Base-by-base conservation (phyloP, 129 eudicot genomes). In the Artemisia tridentata region DNA sequence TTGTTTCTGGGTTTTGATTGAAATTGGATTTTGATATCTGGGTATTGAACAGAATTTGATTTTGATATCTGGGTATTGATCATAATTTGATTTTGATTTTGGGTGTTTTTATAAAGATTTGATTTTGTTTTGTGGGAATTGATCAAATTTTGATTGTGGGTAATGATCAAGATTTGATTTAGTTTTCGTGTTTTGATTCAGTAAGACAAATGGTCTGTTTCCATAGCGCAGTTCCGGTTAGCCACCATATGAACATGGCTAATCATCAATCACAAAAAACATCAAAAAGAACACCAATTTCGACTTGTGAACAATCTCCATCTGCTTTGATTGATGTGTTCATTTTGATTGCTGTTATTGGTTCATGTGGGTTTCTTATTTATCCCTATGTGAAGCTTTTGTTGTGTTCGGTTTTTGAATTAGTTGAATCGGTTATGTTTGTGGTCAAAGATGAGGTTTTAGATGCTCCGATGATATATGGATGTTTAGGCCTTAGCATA, bases 171-270 rank as follows among this genome's bases (percentile, higher is more conserved):
- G 45, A 47, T 47, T 75, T 61, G 68, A 47, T 62, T 16, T 51
- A 25, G 43, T 46, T 66, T 68, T n/a, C 58, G 63, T 78, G 77
- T 72, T 71, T 69, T 67, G 16, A 63, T 49, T 23, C 63, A 14
- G 15, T 7, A 53, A 63, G 29, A 25, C 92, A 84, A 85, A 91
- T 91, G 97, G 96, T 88, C 80, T 80, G 80, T 82, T 78, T 82
- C 58, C 78, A 85, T 73, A 72, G 75, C 82, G 58, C 89, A 70
- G 81, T 79, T 63, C 69, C 88, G 68, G 86, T 85, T 83, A 84
- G 89, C 82, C 91, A 81, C 72, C 76, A 84, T 7, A 60, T 69
- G 71, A 86, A 49, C 79, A 91, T 85, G 97, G 88, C 90, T 7
- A 87, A 80, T 84, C 96, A 21, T 84, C 96, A 21, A 38, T 8